Evolutionary conservation across 164 flowering plant species (phyloP).

Genomic region (Magnolia kwangsiensis): DNA sequence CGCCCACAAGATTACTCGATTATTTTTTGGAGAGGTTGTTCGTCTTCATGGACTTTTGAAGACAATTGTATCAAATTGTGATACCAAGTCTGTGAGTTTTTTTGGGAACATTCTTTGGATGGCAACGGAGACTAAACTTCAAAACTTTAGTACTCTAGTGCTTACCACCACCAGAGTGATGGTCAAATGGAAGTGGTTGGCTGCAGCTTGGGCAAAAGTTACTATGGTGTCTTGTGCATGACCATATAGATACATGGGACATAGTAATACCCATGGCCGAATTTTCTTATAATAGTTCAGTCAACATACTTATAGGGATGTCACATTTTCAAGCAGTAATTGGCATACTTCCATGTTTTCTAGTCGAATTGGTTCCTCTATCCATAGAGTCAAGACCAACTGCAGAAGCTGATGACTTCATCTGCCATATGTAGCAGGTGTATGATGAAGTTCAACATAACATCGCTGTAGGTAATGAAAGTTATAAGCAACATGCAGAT

Average conservation of each 20-base stretch:
- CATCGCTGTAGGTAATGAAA: not conserved
- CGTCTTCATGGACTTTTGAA: not conserved
- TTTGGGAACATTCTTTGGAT: not conserved
- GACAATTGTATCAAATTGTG: not conserved
- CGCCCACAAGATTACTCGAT: too few relatives aligned
- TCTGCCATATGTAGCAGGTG: not conserved
- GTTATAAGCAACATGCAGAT: not conserved
- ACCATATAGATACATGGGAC: not conserved
- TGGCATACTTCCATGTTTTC: not conserved
- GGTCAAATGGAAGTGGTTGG: not conserved
- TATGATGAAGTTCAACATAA: not conserved
- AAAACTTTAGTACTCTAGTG: not conserved
- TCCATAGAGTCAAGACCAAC: not conserved
- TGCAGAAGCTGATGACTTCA: not conserved
- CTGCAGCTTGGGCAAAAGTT: not conserved
- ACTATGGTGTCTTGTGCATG: not conserved
- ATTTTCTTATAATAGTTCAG: not conserved
- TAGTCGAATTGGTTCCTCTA: not conserved
- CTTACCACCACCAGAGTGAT: not conserved
- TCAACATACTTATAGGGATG: not conserved
- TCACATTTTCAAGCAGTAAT: not conserved
- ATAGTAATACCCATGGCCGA: not conserved
- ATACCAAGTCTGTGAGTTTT: not conserved
- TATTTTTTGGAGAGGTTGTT: not conserved
- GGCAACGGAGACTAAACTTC: not conserved